Conservation (phyloP, 768 basidiomycete species). For the Crucibulum laeve region DNA sequence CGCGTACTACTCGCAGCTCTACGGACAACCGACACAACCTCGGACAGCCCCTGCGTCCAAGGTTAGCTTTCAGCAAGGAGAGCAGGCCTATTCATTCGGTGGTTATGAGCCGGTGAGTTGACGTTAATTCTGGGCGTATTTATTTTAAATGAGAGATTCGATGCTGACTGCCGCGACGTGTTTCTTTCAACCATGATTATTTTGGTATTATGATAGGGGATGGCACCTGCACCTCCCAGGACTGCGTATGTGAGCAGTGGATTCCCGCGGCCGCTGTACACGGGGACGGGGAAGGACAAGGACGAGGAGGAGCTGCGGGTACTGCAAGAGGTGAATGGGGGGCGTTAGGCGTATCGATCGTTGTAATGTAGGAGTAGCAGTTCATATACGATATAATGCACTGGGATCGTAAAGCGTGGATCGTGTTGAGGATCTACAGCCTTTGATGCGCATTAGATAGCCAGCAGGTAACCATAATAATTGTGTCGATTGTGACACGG, state of each 20-base stretch:
- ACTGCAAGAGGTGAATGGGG: not conserved
- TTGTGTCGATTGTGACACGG: too few species aligned
- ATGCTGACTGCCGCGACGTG: not conserved
- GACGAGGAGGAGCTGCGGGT: not conserved
- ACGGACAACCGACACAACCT: not conserved
- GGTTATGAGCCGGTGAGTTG: not conserved
- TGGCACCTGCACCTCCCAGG: not conserved
- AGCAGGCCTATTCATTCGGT: not conserved
- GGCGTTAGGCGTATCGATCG: not conserved
- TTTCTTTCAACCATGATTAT: too few species aligned
- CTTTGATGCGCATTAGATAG: too few species aligned
- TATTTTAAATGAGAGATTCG: too few species aligned
- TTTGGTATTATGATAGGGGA: not conserved
- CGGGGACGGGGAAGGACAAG: not conserved
- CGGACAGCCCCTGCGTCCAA: constrained; percentile 3
- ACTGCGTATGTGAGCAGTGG: constrained; percentile 2
- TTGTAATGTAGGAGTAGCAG: too few species aligned
- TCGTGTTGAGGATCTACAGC: too few species aligned
- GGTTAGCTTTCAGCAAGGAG: not conserved
- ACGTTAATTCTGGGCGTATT: not conserved
- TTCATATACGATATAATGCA: too few species aligned
- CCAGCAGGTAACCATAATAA: too few species aligned
- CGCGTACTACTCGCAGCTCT: not conserved
- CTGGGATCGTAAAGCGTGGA: too few species aligned
- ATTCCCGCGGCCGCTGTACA: constrained; percentile 6